Percentiles rank a stretch among this genome's conserved stretches.
Conservation (phyloP, 441 rosid species). For the Mallotus japonicus region DNA sequence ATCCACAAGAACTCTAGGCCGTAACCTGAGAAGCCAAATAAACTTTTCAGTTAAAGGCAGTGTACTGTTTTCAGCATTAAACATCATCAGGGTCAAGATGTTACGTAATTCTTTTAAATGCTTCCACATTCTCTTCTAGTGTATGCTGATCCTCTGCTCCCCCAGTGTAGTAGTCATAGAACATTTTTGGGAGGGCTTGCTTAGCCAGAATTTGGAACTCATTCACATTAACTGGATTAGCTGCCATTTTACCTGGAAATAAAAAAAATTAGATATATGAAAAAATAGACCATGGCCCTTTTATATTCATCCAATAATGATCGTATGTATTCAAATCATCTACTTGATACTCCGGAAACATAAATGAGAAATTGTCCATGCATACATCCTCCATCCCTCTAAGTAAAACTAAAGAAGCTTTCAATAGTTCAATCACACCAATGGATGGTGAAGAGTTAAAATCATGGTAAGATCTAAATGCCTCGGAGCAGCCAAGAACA, state of each 20-base stretch:
- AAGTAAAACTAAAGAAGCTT: no score
- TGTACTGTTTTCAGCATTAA: not conserved
- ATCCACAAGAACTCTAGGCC: slow-evolving; percentile 70
- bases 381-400: no score
- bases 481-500: no score
- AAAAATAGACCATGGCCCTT: no score
- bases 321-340: no score
- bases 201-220: slow-evolving; percentile 77
- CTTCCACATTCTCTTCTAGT: slow-evolving; percentile 55
- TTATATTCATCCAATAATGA: no score
- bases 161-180: slow-evolving; percentile 60
- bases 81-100: not conserved
- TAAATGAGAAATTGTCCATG: no score
- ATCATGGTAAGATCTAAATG: no score
- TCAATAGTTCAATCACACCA: no score
- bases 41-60: not conserved
- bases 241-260: slow-evolving; percentile 45
- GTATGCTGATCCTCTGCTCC: slow-evolving; percentile 86
- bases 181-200: slow-evolving; percentile 73
- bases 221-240: slow-evolving; percentile 57
- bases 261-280: no score
- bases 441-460: no score
- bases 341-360: no score
- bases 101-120: slow-evolving; percentile 30
- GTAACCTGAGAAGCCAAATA: slow-evolving; percentile 43